phyloP scores from a whole-genome alignment of 2,329 filamentous ascomycete genomes.

The Aspergillus puulaauensis region DNA sequence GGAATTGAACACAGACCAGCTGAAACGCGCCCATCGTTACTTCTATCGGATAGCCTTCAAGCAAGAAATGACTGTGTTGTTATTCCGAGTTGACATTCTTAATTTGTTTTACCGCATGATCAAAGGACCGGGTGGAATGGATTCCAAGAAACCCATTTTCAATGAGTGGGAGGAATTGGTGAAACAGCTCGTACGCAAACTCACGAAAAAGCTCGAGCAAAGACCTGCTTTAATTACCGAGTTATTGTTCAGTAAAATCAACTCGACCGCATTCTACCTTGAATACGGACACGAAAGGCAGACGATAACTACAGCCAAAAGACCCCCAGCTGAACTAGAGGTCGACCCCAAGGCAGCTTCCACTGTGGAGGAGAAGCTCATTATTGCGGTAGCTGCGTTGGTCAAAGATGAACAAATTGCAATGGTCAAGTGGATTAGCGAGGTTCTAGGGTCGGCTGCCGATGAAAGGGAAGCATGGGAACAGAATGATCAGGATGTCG shows the following conservation, averaged over 20 bases:
- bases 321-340: conserved; percentile 76
- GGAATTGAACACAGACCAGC: conserved; percentile 74
- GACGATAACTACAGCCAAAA: conserved; percentile 62
- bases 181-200: conserved; percentile 77
- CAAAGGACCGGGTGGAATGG: conserved; percentile 77
- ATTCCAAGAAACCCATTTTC: conserved; percentile 64
- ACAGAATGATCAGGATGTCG: conserved; percentile 58
- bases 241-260: conserved; percentile 91
- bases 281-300: conserved; percentile 89
- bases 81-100: conserved; percentile 90
- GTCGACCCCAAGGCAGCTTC: conserved; percentile 70
- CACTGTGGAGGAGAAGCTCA: conserved; percentile 67
- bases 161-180: conserved; percentile 91
- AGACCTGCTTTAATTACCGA: conserved; percentile 84
- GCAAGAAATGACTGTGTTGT: conserved; percentile 81
- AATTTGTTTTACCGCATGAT: conserved; percentile 87
- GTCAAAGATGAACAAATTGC: conserved; percentile 76
- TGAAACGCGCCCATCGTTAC: conserved; percentile 90
- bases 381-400: conserved; percentile 74
- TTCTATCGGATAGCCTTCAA: conserved; percentile 95
- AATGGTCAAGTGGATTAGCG: conserved; percentile 78
- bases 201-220: conserved; percentile 80
- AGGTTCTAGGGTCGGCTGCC: conserved; percentile 65
- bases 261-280: conserved; percentile 77
- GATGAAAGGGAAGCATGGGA: conserved; percentile 77